phyloP scores from a whole-genome alignment of 1,284 basidiomycete genomes.

The Coniferiporia sulphurascens region DNA sequence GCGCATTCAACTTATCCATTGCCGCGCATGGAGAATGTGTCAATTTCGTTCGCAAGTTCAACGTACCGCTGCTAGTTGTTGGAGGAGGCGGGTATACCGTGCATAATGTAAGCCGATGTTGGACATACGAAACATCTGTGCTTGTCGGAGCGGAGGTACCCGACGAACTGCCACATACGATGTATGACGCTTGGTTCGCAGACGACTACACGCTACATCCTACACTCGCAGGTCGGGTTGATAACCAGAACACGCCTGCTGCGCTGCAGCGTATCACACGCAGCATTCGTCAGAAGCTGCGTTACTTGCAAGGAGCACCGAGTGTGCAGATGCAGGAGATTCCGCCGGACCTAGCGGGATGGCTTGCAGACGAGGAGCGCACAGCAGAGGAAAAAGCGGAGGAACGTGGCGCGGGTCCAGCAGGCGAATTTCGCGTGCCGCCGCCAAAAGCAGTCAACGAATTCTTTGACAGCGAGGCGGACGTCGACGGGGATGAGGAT shows the following conservation, averaged over 20 bases:
- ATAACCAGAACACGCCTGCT: constrained; percentile 86
- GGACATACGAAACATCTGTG: constrained; percentile 97
- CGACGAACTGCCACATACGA: constrained; percentile 82
- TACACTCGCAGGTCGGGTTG: constrained; percentile 84
- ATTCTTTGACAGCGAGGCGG: constrained; percentile 69
- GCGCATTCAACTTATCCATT: constrained; percentile 98
- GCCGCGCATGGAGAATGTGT: constrained; percentile 99
- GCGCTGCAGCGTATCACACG: constrained; percentile 84
- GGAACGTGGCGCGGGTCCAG: constrained; percentile 48
- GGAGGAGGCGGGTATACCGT: constrained; percentile 97
- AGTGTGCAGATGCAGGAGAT: constrained; percentile 96
- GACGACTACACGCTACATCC: constrained; percentile 93
- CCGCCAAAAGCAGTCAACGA: constrained; percentile 55
- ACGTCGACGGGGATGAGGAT: constrained; percentile 43
- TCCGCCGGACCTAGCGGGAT: constrained; percentile 84
- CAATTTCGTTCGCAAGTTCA: constrained; percentile 90
- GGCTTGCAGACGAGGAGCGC: constrained; percentile 74
- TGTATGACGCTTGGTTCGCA: constrained; percentile 92
- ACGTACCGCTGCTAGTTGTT: constrained; percentile 84
- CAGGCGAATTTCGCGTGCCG: constrained; percentile 54
- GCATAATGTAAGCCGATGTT: constrained; percentile 95
- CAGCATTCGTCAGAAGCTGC: constrained; percentile 83
- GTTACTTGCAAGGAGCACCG: constrained; percentile 93
- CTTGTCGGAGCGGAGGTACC: constrained; percentile 83
- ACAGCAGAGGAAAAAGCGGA: constrained; percentile 71